These are phyloP conservation scores for Petunia axillaris DNA, from an alignment of 257 asterid genomes.

Conservation along the genomic window DNA sequence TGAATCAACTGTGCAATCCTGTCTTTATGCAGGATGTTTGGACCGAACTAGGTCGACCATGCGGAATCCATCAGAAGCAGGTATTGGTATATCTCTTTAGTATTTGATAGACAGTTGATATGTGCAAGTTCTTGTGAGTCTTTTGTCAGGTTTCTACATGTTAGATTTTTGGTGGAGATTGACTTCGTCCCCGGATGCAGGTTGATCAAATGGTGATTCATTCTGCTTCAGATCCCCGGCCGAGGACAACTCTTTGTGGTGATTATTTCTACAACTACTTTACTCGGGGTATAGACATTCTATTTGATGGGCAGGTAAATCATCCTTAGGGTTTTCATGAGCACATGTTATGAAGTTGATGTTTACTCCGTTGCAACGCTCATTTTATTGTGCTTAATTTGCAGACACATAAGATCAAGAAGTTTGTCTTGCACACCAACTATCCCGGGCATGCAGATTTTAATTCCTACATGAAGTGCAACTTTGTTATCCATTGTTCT, in stretches of 20 bases:
- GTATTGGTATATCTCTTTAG: constrained; percentile 30
- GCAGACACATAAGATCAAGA: constrained; percentile 78
- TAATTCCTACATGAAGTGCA: constrained; percentile 84
- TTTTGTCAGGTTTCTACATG: not conserved
- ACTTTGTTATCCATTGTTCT: constrained; percentile 58
- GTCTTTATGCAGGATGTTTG: constrained; percentile 69
- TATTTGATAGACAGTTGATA: not conserved
- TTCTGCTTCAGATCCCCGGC: constrained; percentile 79
- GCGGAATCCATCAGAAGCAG: constrained; percentile 89
- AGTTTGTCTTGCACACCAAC: constrained; percentile 83
- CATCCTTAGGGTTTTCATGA: constrained; percentile 6
- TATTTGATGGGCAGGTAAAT: constrained; percentile 80
- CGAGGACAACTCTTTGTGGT: constrained; percentile 72
- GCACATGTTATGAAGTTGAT: not conserved
- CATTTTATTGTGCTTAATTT: constrained; percentile 28
- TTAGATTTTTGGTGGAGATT: constrained; percentile 15
- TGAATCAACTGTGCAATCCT: not conserved
- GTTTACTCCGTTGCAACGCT: not conserved
- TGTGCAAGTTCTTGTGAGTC: not conserved
- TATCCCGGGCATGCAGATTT: constrained; percentile 95
- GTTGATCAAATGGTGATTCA: constrained; percentile 92
- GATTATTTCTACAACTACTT: constrained; percentile 82
- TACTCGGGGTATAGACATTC: constrained; percentile 74
- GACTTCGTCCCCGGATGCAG: constrained; percentile 41
- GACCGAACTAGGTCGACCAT: constrained; percentile 87